These are phyloP conservation scores for Mucor circinelloides DNA, from an alignment of 371 early-diverging fungal species.

Conservation along the genomic window DNA sequence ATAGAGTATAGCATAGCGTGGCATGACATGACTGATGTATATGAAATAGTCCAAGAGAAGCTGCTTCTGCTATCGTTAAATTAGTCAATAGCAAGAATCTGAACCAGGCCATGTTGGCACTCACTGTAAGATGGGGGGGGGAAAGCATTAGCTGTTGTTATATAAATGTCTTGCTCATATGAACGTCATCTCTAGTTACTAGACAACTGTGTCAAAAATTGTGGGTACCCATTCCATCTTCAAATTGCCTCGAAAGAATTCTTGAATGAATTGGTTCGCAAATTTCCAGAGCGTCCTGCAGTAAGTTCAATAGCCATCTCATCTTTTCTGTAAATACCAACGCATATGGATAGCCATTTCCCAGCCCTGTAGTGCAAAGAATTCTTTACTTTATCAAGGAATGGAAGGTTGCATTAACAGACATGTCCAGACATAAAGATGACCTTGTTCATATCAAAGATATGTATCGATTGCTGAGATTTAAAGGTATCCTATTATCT, in stretches of 20 bases:
- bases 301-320: constrained; percentile 41
- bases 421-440: constrained; percentile 85
- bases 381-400: constrained; percentile 93
- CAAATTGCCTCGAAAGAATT: constrained; percentile 96
- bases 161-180: not conserved
- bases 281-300: constrained; percentile 90
- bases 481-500: constrained; percentile 61
- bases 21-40: not conserved
- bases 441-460: constrained; percentile 94
- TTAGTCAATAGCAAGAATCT: constrained; percentile 78
- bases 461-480: constrained; percentile 88
- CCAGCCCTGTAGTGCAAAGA: constrained; percentile 74
- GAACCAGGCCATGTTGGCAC: constrained; percentile 76
- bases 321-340: not conserved
- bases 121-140: constrained; percentile 74
- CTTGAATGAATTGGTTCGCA: constrained; percentile 92
- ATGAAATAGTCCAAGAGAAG: constrained; percentile 85
- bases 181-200: constrained; percentile 63
- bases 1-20: too few relatives aligned
- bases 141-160: too few relatives aligned
- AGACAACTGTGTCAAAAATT: constrained; percentile 97
- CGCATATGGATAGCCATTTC: constrained; percentile 30
- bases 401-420: constrained; percentile 91
- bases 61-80: constrained; percentile 80
- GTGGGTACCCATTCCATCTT: constrained; percentile 96